phyloP scores from a whole-genome alignment of 2,329 filamentous ascomycete genomes.

The Aquanectria penicillioides region DNA sequence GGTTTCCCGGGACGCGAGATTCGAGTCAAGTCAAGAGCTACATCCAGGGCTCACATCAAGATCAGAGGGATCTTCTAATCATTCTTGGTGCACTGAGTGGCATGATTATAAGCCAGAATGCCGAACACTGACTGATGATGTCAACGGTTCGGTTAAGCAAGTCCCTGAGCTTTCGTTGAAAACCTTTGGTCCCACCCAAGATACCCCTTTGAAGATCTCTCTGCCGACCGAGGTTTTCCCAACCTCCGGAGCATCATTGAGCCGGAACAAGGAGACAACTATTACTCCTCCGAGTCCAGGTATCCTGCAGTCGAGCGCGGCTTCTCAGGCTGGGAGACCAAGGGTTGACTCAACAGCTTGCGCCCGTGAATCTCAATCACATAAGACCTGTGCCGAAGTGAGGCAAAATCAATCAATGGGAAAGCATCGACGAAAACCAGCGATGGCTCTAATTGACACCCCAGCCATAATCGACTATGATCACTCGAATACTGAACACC shows the following conservation, averaged over 20 bases:
- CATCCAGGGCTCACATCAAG: slow-evolving; percentile 22
- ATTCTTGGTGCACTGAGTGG: slow-evolving; percentile 3
- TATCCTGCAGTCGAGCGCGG: no score
- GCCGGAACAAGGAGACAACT: no score
- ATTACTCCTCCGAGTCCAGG: no score
- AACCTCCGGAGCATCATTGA: no score
- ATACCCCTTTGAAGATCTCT: background rate
- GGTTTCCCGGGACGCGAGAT: background rate
- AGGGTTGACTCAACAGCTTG: background rate
- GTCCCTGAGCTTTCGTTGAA: background rate
- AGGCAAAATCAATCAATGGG: slow-evolving; percentile 6
- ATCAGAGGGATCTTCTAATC: background rate
- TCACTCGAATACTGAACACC: background rate
- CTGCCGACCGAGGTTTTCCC: no score
- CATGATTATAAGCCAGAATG: slow-evolving; percentile 17
- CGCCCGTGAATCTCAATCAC: background rate
- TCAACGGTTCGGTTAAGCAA: background rate
- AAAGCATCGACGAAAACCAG: slow-evolving; percentile 41
- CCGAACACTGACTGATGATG: background rate
- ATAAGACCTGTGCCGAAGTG: background rate
- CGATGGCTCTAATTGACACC: slow-evolving; percentile 35
- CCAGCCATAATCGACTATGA: background rate
- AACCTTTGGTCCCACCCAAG: background rate
- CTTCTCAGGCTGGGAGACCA: background rate
- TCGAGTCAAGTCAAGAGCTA: background rate